These are phyloP conservation scores for Rhodomyrtus psidioides DNA, from an alignment of 441 rosid genomes.

Conservation along the genomic window DNA sequence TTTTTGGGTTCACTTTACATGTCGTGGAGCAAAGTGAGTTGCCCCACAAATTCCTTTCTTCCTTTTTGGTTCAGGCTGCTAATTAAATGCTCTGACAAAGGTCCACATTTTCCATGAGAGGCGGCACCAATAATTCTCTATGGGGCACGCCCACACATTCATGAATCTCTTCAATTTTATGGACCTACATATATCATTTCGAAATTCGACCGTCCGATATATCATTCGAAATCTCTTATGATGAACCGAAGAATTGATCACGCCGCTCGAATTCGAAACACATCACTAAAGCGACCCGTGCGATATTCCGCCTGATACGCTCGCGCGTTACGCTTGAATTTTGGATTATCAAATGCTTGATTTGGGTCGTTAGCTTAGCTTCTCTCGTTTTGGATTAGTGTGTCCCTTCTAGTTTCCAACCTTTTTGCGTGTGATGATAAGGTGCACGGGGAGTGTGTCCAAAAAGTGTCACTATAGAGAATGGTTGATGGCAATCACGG, in stretches of 20 bases:
- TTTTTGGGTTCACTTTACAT: not conserved
- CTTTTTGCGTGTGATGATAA: not conserved
- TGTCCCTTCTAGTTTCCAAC: not conserved
- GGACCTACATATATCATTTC: not conserved
- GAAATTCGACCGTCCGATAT: not conserved
- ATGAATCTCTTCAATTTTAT: not conserved
- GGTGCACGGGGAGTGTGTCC: not conserved
- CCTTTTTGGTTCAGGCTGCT: not conserved
- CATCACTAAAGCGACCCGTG: not conserved
- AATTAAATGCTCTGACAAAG: not conserved
- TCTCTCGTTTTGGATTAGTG: too few species aligned
- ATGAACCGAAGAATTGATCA: not conserved
- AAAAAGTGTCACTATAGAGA: not conserved
- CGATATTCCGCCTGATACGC: accelerated
- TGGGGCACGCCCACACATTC: not conserved
- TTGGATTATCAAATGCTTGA: not conserved
- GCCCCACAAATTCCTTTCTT: not conserved
- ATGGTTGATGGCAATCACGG: not conserved
- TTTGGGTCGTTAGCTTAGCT: not conserved
- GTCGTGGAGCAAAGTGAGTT: not conserved
- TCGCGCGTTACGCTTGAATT: not conserved
- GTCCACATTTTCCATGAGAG: not conserved
- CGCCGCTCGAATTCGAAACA: not conserved
- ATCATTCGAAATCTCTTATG: not conserved
- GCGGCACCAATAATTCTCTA: not conserved